Conservation (phyloP, 495 filamentous ascomycete species). For the Opeltia flavorubescens region DNA sequence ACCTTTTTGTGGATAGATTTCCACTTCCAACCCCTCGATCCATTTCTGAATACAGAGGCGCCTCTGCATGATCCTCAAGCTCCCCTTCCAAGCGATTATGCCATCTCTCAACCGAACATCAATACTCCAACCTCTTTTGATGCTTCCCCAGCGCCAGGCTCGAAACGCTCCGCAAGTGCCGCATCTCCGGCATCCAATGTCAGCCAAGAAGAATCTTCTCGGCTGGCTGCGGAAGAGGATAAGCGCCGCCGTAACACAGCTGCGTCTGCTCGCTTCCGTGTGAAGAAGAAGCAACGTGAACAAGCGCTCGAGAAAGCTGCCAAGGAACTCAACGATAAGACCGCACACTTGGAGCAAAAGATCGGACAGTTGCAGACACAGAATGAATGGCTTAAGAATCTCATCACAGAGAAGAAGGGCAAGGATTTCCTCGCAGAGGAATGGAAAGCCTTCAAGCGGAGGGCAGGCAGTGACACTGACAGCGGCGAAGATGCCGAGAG, state of each 20-base stretch:
- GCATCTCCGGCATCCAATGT: constrained; percentile 13
- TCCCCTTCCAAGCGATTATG: background rate
- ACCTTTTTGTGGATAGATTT: background rate
- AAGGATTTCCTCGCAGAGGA: constrained; percentile 21
- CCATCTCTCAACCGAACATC: background rate
- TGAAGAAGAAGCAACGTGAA: constrained; percentile 99
- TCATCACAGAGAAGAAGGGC: constrained; percentile 83
- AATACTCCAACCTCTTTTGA: constrained; percentile 1
- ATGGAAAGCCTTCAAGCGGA: constrained; percentile 16
- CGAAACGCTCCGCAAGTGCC: background rate
- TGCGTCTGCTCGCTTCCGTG: constrained; percentile 83
- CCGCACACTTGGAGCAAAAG: constrained; percentile 59
- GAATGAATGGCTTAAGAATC: constrained; percentile 90
- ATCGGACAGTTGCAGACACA: constrained; percentile 85
- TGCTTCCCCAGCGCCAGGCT: background rate
- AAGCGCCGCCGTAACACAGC: constrained; percentile 94
- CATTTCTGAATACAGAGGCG: background rate
- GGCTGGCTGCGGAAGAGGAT: constrained; percentile 84
- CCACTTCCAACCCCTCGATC: background rate
- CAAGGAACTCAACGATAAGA: constrained; percentile 83
- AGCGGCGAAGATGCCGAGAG: constrained; percentile 22
- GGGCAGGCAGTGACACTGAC: constrained; percentile 15
- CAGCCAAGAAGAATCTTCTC: constrained; percentile 37
- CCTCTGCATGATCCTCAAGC: background rate
- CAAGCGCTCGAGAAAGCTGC: constrained; percentile 79